These are phyloP conservation scores for Vicia villosa DNA, from an alignment of 306 rosid genomes.

Conservation along the genomic window DNA sequence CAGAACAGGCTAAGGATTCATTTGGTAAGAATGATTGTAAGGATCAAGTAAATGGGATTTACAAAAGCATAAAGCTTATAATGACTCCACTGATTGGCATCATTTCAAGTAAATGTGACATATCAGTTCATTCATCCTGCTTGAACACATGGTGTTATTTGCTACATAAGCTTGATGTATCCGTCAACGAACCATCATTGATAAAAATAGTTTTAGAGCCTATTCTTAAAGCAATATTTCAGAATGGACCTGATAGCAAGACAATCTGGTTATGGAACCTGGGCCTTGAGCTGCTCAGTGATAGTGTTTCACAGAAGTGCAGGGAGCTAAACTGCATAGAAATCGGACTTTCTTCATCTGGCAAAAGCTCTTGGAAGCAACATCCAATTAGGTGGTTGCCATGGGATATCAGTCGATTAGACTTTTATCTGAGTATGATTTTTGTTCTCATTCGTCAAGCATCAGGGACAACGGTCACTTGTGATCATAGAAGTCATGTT, in stretches of 20 bases:
- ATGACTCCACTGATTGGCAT: constrained; percentile 82
- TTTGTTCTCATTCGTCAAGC: constrained; percentile 55
- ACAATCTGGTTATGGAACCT: constrained; percentile 61
- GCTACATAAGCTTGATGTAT: constrained; percentile 71
- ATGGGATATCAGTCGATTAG: constrained; percentile 69
- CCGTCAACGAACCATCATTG: constrained; percentile 52
- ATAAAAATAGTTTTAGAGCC: constrained; percentile 64
- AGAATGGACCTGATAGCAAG: constrained; percentile 59
- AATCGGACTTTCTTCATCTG: constrained; percentile 41
- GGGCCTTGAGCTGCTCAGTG: constrained; percentile 63
- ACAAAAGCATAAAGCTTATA: constrained; percentile 71
- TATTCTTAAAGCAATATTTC: constrained; percentile 62
- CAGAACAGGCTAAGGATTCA: constrained; percentile 37
- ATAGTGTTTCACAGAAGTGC: constrained; percentile 56
- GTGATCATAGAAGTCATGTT: constrained; percentile 51
- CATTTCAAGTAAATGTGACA: constrained; percentile 66
- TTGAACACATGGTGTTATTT: constrained; percentile 79
- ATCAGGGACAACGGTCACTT: constrained; percentile 46
- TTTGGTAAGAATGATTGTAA: constrained; percentile 33
- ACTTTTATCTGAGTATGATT: constrained; percentile 64
- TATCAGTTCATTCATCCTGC: constrained; percentile 71
- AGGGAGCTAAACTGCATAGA: constrained; percentile 41
- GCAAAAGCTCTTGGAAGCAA: constrained; percentile 59
- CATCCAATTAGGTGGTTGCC: constrained; percentile 70
- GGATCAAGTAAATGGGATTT: constrained; percentile 51